A percentile compares a stretch with the other conserved stretches of the same genome.
These are phyloP conservation scores for Paraphaeosphaeria sporulosa DNA, from an alignment of 2,329 filamentous ascomycete genomes.

Conservation along the genomic window DNA sequence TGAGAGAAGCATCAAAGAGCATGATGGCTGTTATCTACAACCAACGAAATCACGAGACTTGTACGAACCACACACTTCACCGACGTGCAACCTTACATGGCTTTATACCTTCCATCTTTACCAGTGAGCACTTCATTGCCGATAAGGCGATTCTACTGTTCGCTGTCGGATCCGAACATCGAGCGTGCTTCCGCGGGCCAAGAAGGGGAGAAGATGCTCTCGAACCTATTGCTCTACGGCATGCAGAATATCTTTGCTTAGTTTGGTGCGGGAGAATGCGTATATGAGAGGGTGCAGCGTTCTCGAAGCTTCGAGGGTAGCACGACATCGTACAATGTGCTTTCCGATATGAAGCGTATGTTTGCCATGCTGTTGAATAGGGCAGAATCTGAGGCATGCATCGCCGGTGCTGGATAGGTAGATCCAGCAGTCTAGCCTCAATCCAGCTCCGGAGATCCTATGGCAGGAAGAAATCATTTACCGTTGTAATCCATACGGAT, in stretches of 20 bases:
- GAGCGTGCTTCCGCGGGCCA: not conserved
- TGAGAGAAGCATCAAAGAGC: not conserved
- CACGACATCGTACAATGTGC: slow-evolving; percentile 2
- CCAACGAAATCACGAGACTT: not conserved
- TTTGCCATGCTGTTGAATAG: not conserved
- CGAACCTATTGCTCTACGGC: not conserved
- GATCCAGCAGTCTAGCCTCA: not conserved
- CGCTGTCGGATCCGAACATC: not conserved
- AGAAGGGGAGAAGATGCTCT: not conserved
- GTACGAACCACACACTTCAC: not conserved
- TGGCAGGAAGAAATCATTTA: not conserved
- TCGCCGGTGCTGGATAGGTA: not conserved
- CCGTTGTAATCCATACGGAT: not conserved
- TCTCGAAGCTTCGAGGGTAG: slow-evolving; percentile 6
- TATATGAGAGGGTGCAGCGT: slow-evolving; percentile 4
- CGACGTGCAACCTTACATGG: not conserved
- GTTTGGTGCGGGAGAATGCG: slow-evolving; percentile 10
- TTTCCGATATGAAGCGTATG: slow-evolving; percentile 4
- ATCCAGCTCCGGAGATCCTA: not conserved
- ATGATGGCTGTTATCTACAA: not conserved
- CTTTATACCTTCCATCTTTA: not conserved
- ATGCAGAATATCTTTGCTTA: slow-evolving; percentile 4
- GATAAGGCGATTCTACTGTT: not conserved
- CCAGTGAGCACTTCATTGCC: not conserved
- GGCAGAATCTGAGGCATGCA: not conserved